Evolutionary conservation across 176 grass and related monocot genomes (phyloP).

Genomic region (Musa itinerans): DNA sequence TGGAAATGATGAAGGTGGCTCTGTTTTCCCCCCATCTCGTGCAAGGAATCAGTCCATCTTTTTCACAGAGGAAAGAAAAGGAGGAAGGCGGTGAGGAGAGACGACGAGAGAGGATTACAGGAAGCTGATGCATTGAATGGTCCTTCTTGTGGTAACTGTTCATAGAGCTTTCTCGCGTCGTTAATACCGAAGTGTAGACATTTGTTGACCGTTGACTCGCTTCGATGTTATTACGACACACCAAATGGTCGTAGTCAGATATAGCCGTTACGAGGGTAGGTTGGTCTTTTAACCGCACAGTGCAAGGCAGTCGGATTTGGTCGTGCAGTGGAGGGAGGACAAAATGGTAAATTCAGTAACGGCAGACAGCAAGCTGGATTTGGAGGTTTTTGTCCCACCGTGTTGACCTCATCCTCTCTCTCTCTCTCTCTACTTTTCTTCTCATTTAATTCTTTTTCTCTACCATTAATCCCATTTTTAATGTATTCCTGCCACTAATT

Average conservation of each 20-base stretch:
- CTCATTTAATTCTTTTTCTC: not conserved
- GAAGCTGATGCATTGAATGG: too few relatives aligned
- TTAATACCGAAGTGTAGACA: too few relatives aligned
- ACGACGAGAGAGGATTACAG: too few relatives aligned
- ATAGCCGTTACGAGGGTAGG: not conserved
- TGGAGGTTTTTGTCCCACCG: constrained; percentile 17
- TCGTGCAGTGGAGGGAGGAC: not conserved
- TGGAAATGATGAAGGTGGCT: not conserved
- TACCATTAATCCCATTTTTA: not conserved
- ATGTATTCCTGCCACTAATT: constrained; percentile 1
- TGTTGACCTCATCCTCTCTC: constrained; percentile 10
- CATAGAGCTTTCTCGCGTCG: too few relatives aligned
- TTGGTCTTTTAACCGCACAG: not conserved
- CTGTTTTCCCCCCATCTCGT: constrained; percentile 10
- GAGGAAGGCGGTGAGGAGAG: too few relatives aligned
- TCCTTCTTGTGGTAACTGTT: too few relatives aligned
- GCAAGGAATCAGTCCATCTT: constrained; percentile 13
- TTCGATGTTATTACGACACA: too few relatives aligned
- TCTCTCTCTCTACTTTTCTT: too few relatives aligned
- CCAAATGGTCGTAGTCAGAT: too few relatives aligned
- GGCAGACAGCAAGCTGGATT: constrained; percentile 4
- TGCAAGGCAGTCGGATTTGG: not conserved
- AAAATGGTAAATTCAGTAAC: not conserved
- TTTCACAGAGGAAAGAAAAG: not conserved
- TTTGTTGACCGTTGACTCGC: too few relatives aligned